A percentile compares a stretch with the other conserved stretches of the same genome.
phyloP scores from a whole-genome alignment of 148 eudicot genomes.

The Selenicereus undatus region DNA sequence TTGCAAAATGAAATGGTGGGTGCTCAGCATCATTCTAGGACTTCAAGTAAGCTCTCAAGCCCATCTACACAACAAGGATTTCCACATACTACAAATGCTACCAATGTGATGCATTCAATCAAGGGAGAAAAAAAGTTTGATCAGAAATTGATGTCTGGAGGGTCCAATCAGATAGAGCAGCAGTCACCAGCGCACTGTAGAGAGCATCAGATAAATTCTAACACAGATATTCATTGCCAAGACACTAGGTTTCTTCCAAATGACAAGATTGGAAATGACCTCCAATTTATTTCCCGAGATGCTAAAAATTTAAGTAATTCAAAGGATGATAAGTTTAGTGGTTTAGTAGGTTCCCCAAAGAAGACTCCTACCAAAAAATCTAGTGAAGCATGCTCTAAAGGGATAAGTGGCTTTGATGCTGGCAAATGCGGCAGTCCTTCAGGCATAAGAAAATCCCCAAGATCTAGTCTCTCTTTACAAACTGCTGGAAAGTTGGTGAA shows the following conservation, averaged over 20 bases:
- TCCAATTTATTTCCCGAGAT: not conserved
- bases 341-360: conserved; percentile 30
- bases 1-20: conserved; percentile 18
- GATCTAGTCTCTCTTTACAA: conserved; percentile 14
- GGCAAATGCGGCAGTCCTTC: conserved; percentile 8
- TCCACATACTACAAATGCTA: conserved; percentile 19
- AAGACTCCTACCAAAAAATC: conserved; percentile 38
- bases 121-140: conserved; percentile 33
- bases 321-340: conserved; percentile 26
- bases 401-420: not conserved
- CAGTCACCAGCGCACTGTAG: conserved; percentile 22
- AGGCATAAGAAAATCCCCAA: conserved; percentile 17
- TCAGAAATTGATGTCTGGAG: conserved; percentile 20
- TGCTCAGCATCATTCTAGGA: conserved; percentile 20
- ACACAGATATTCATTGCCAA: conserved; percentile 5
- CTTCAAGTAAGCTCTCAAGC: conserved; percentile 18
- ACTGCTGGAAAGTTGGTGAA: conserved; percentile 6
- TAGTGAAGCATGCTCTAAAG: conserved; percentile 22
- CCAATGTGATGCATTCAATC: conserved; percentile 19
- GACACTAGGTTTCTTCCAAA: conserved; percentile 16
- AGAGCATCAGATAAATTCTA: conserved; percentile 23
- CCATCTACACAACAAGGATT: conserved; percentile 30
- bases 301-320: conserved; percentile 29
- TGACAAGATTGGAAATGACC: conserved; percentile 24
- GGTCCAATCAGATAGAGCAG: conserved; percentile 18